phyloP scores from a whole-genome alignment of 2,329 filamentous ascomycete genomes.

The Aureobasidium sp. region DNA sequence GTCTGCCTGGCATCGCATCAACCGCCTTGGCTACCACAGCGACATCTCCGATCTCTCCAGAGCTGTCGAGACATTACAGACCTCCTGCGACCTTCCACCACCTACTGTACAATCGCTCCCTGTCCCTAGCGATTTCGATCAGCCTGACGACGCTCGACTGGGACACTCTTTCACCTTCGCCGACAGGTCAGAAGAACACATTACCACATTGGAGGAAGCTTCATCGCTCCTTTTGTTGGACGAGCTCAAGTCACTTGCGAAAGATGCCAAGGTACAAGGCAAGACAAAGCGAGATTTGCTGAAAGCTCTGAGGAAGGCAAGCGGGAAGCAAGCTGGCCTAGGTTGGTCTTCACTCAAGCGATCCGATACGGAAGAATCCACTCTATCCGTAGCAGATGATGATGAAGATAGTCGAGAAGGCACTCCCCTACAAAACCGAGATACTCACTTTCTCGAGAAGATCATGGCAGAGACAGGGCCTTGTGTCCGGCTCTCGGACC shows the following conservation, averaged over 20 bases:
- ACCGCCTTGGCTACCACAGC: conserved; percentile 68
- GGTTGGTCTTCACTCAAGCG: conserved; percentile 60
- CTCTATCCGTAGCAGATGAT: conserved; percentile 37
- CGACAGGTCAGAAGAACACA: conserved; percentile 65
- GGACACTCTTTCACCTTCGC: conserved; percentile 65
- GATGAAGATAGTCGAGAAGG: conserved; percentile 31
- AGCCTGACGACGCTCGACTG: conserved; percentile 43
- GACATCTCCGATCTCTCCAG: conserved; percentile 69
- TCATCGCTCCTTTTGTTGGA: conserved; percentile 75
- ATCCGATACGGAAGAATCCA: conserved; percentile 54
- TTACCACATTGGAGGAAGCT: conserved; percentile 75
- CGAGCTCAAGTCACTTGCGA: conserved; percentile 77
- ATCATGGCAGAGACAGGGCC: conserved; percentile 72
- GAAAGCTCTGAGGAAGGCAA: conserved; percentile 64
- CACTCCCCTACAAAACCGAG: conserved; percentile 53
- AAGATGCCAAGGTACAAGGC: conserved; percentile 77
- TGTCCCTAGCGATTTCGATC: conserved; percentile 44
- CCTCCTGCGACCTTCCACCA: conserved; percentile 48
- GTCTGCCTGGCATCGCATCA: conserved; percentile 80
- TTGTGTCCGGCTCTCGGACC: conserved; percentile 71
- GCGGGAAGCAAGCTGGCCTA: conserved; percentile 69
- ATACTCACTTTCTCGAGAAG: conserved; percentile 68
- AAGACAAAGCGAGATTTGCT: conserved; percentile 81
- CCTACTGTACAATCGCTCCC: conserved; percentile 30
- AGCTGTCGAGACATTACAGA: conserved; percentile 61